Evolutionary conservation across 169 alveolate species (phyloP).

Genomic region (Plasmodium vivax): DNA sequence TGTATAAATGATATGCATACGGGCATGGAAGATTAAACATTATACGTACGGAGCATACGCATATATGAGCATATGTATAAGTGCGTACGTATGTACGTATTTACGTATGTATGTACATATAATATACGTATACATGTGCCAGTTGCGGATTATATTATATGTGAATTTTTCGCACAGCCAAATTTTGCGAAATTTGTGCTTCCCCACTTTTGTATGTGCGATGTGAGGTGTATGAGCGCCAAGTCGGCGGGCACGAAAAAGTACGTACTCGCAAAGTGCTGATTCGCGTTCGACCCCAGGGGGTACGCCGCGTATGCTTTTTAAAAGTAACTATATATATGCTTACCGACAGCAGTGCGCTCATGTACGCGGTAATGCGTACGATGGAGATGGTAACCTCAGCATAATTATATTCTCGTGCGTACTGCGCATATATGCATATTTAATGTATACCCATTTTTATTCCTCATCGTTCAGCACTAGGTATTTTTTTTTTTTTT

Average conservation of each 20-base stretch:
- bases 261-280: not conserved
- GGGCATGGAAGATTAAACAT: not conserved
- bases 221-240: not conserved
- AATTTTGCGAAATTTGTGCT: not conserved
- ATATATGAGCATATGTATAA: not conserved
- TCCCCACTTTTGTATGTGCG: not conserved
- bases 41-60: not conserved
- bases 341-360: not conserved
- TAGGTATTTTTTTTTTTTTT: not conserved
- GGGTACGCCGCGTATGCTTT: not conserved
- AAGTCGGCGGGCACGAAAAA: not conserved
- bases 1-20: slow-evolving; percentile 8
- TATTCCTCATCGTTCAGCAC: not conserved
- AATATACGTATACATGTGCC: not conserved
- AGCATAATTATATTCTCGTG: not conserved
- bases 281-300: not conserved
- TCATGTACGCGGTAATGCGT: not conserved
- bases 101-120: not conserved
- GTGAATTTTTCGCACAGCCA: not conserved
- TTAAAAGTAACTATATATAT: not conserved
- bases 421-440: not conserved
- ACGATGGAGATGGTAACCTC: not conserved
- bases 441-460: not conserved
- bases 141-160: not conserved
- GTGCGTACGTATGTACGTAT: not conserved